A percentile compares a stretch with the other conserved stretches of the same genome.
These are phyloP conservation scores for Xerocomellus amylosporus DNA, from an alignment of 768 basidiomycete genomes.

Conservation along the genomic window DNA sequence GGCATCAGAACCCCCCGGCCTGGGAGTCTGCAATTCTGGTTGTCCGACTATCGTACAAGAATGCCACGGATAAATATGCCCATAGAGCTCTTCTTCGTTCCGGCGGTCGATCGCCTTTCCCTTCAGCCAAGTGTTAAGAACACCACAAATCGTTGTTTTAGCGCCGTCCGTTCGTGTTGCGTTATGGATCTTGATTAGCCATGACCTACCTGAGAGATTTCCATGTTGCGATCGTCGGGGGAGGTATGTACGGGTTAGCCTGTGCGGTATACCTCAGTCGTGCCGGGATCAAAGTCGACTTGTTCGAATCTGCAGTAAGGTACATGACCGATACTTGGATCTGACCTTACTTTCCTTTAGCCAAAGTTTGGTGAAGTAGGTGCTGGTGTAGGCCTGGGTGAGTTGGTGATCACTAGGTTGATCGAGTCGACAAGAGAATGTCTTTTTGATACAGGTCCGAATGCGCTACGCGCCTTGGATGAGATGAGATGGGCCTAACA, in stretches of 20 bases:
- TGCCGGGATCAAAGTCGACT: constrained; percentile 43
- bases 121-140: not conserved
- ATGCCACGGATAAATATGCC: not conserved
- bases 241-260: constrained; percentile 52
- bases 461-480: constrained; percentile 45
- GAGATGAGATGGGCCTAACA: constrained; percentile 42
- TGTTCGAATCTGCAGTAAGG: constrained; percentile 53
- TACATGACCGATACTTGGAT: not conserved
- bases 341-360: constrained; percentile 25
- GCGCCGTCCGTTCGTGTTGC: not conserved
- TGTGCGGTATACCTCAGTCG: constrained; percentile 44
- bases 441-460: constrained; percentile 38
- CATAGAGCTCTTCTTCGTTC: not conserved
- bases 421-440: not conserved
- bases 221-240: constrained; percentile 52
- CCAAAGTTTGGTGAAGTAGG: constrained; percentile 50
- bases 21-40: not conserved
- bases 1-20: not conserved
- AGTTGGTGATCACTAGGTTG: not conserved
- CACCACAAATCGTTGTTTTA: not conserved
- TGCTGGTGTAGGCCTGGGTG: constrained; percentile 53
- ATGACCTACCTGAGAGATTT: constrained; percentile 37
- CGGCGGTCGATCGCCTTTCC: not conserved
- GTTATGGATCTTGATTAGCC: not conserved
- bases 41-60: not conserved